These are phyloP conservation scores for Dentipellis sp. DNA, from an alignment of 768 basidiomycete genomes.

Conservation along the genomic window DNA sequence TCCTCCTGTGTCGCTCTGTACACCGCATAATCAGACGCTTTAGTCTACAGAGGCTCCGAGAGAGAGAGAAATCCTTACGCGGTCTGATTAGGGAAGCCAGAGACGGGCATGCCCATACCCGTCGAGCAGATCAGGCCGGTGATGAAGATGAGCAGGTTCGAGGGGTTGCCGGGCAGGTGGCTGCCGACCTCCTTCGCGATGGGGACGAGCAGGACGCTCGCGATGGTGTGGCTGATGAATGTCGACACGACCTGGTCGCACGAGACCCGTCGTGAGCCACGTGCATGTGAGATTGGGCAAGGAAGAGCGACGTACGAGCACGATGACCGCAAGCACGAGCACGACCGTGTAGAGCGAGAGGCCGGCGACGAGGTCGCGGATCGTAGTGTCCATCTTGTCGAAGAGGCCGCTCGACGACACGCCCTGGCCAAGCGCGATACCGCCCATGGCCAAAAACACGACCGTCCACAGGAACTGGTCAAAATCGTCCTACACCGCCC, in stretches of 20 bases:
- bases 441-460: conserved; percentile 96
- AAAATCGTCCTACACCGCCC: conserved; percentile 68
- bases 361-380: conserved; percentile 52
- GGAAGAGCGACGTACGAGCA: conserved; percentile 17
- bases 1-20: conserved; percentile 87
- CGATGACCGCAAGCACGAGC: conserved; percentile 35
- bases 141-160: conserved; percentile 84
- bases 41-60: neutral
- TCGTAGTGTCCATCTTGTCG: conserved; percentile 58
- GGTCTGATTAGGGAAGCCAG: conserved; percentile 98
- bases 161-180: conserved; percentile 59
- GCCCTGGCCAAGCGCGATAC: conserved; percentile 91
- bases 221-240: conserved; percentile 96
- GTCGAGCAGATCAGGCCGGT: conserved; percentile 85
- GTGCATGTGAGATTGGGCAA: neutral
- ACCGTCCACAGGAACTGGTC: conserved; percentile 93
- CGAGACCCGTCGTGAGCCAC: neutral
- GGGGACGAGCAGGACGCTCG: conserved; percentile 92
- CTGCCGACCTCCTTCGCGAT: conserved; percentile 86
- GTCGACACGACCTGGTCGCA: conserved; percentile 69
- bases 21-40: neutral
- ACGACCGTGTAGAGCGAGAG: conserved; percentile 63
- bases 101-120: conserved; percentile 98
- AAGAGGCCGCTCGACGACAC: conserved; percentile 86
- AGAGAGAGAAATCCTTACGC: conserved; percentile 48